Percentiles rank a stretch among this genome's conserved stretches.
Conservation (phyloP, 2,329 filamentous ascomycete species). For the Nemania sp. region DNA sequence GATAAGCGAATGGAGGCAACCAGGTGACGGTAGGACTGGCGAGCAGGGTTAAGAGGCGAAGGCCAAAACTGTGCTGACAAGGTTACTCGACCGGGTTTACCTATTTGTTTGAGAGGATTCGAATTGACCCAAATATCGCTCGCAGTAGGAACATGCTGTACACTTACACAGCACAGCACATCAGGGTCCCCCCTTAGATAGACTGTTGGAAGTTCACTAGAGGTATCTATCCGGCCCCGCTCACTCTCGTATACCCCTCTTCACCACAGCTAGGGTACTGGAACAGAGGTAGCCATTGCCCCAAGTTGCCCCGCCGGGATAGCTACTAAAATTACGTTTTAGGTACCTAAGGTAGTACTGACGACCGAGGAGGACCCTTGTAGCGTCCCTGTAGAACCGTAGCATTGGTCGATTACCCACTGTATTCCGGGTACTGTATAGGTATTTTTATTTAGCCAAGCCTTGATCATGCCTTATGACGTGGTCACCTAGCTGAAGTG, state of each 20-base stretch:
- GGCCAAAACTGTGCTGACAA: background rate
- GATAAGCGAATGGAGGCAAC: conserved; percentile 9
- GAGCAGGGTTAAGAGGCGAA: background rate
- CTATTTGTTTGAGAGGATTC: conserved; percentile 15
- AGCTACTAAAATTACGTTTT: too few relatives aligned
- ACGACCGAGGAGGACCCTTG: conserved; percentile 12
- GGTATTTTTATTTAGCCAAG: conserved; percentile 5
- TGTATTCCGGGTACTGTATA: background rate
- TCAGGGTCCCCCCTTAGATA: background rate
- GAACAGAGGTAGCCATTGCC: background rate
- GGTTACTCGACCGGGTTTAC: background rate
- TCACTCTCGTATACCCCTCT: background rate
- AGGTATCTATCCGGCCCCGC: conserved; percentile 16
- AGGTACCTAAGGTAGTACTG: too few relatives aligned
- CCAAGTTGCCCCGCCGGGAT: conserved; percentile 14
- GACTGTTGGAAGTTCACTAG: background rate
- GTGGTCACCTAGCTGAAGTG: conserved; percentile 9
- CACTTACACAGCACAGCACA: background rate
- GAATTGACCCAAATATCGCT: conserved; percentile 8
- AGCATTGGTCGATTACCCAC: background rate
- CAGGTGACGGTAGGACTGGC: conserved; percentile 6
- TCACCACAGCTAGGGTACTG: background rate
- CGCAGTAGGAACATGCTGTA: background rate
- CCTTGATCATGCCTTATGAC: conserved; percentile 22
- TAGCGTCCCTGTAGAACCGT: background rate